Percentiles rank a stretch among this genome's conserved stretches.
Evolutionary conservation across 2,329 filamentous ascomycete species (phyloP).

Genomic region (Fusarium mundagurra): DNA sequence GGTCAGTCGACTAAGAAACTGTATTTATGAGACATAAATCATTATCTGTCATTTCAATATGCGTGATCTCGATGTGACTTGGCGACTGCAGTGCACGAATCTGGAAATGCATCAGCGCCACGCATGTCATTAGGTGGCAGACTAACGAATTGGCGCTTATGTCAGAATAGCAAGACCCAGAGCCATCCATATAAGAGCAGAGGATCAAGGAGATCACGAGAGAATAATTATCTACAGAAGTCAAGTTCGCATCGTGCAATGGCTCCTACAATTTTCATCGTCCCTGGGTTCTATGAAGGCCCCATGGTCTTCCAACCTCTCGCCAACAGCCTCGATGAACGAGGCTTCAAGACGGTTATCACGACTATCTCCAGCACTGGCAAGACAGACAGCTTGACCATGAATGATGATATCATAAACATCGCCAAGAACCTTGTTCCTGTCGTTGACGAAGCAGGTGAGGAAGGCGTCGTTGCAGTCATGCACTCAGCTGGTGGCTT

Average conservation of each 20-base stretch:
- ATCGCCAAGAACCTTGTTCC: neutral
- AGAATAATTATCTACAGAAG: rapidly evolving
- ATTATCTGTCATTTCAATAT: neutral
- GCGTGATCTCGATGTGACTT: rapidly evolving
- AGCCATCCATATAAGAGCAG: neutral
- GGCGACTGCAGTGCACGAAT: neutral
- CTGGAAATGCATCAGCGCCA: neutral
- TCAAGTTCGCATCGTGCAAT: rapidly evolving
- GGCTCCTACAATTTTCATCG: neutral
- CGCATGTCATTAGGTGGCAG: neutral
- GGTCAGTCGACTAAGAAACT: neutral
- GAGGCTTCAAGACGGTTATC: neutral
- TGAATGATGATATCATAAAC: neutral
- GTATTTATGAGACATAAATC: rapidly evolving
- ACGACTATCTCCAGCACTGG: neutral
- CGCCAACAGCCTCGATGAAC: neutral
- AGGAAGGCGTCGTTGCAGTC: neutral
- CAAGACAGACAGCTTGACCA: neutral
- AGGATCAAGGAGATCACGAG: neutral
- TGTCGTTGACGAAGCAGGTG: neutral
- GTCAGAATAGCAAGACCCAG: neutral
- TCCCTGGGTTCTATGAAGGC: neutral
- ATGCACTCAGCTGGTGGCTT: constrained; percentile 1
- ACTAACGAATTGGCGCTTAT: neutral
- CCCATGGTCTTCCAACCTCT: neutral